Percentiles rank a stretch among this genome's conserved stretches.
These are phyloP conservation scores for Paxillus involutus DNA, from an alignment of 768 basidiomycete genomes.

Conservation along the genomic window DNA sequence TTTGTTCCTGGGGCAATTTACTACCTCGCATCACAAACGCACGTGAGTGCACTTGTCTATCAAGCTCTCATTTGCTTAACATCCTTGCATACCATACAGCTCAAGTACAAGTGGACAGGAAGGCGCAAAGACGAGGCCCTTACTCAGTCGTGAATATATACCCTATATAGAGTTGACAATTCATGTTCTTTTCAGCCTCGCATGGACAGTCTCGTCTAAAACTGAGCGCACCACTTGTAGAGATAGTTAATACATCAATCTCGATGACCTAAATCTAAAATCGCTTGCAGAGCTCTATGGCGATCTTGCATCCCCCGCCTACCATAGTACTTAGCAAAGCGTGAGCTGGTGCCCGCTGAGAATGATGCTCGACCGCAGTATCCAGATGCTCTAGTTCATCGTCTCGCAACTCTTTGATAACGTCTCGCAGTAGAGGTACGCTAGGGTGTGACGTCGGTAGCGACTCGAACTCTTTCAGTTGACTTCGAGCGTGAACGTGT, in stretches of 20 bases:
- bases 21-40: constrained; percentile 40
- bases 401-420: constrained; percentile 85
- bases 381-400: constrained; percentile 95
- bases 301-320: constrained; percentile 82
- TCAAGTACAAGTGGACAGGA: constrained; percentile 55
- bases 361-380: constrained; percentile 82
- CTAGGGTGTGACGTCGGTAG: constrained; percentile 74
- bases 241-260: not conserved
- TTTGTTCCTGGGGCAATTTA: constrained; percentile 60
- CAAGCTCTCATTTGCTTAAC: constrained; percentile 6
- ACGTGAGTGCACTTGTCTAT: constrained; percentile 36
- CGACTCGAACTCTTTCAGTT: constrained; percentile 71
- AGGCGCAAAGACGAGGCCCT: constrained; percentile 47
- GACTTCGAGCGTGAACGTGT: constrained; percentile 45
- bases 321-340: constrained; percentile 85
- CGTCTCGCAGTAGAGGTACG: constrained; percentile 65
- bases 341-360: constrained; percentile 90
- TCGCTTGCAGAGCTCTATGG: constrained; percentile 87
- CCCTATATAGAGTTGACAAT: constrained; percentile 1
- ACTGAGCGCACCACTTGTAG: not conserved
- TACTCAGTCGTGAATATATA: constrained; percentile 21
- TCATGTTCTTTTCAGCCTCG: not conserved
- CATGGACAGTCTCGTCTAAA: not conserved
- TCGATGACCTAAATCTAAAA: constrained; percentile 43
- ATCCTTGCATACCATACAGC: constrained; percentile 29